A percentile compares a stretch with the other conserved stretches of the same genome.
phyloP scores from a whole-genome alignment of 768 basidiomycete species.

The Trametes cingulata region DNA sequence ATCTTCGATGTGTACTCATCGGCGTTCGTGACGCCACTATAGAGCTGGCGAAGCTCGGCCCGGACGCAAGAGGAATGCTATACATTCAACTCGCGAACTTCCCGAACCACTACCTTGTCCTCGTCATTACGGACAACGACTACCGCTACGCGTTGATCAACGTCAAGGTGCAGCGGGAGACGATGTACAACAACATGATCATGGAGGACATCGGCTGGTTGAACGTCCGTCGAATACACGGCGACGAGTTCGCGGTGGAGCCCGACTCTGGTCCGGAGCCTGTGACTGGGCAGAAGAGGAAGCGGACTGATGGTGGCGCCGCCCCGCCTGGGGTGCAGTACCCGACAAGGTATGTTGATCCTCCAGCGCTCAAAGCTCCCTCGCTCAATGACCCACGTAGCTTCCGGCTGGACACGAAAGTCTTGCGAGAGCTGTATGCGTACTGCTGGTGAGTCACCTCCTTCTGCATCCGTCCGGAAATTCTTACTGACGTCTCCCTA shows the following conservation, averaged over 20 bases:
- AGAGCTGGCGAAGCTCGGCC: slow-evolving; percentile 77
- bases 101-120: slow-evolving; percentile 79
- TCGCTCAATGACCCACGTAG: slow-evolving; percentile 17
- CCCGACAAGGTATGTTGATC: slow-evolving; percentile 18
- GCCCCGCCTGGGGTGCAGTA: slow-evolving; percentile 27
- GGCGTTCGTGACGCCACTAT: slow-evolving; percentile 10
- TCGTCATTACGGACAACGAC: slow-evolving; percentile 76
- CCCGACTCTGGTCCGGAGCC: slow-evolving; percentile 11
- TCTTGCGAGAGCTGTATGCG: slow-evolving; percentile 76
- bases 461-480: neutral
- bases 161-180: slow-evolving; percentile 53
- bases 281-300: slow-evolving; percentile 32
- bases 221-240: slow-evolving; percentile 64
- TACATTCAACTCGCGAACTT: slow-evolving; percentile 81
- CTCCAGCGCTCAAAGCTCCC: too few species aligned
- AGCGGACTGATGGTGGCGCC: slow-evolving; percentile 25
- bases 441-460: slow-evolving; percentile 74
- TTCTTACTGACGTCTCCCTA: slow-evolving; percentile 31
- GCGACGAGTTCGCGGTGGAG: slow-evolving; percentile 22
- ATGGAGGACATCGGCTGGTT: slow-evolving; percentile 83
- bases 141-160: slow-evolving; percentile 84
- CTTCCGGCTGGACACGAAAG: slow-evolving; percentile 72
- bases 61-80: slow-evolving; percentile 57
- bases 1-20: neutral
- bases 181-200: slow-evolving; percentile 58